These are phyloP conservation scores for Mycena sanguinolenta DNA, from an alignment of 768 basidiomycete species.

Conservation along the genomic window DNA sequence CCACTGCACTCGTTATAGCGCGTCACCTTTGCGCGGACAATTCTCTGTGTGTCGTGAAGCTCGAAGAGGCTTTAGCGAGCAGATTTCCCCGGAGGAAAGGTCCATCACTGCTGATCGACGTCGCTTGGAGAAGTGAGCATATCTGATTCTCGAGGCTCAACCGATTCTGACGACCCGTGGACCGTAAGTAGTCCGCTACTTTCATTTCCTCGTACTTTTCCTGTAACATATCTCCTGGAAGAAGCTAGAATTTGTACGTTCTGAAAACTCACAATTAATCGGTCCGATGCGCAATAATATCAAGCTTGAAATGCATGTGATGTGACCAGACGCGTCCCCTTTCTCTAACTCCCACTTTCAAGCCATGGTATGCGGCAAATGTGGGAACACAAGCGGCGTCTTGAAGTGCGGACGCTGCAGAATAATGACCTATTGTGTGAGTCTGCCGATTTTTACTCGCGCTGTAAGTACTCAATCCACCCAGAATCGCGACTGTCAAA, in stretches of 20 bases:
- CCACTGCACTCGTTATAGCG: conserved; percentile 3
- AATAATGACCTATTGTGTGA: conserved; percentile 13
- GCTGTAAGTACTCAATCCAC: background rate
- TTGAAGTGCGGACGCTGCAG: conserved; percentile 8
- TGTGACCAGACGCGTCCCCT: background rate
- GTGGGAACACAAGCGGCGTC: background rate
- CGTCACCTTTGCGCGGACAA: conserved; percentile 18
- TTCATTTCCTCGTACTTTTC: too few relatives aligned
- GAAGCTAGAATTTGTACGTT: too few relatives aligned
- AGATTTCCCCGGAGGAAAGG: background rate
- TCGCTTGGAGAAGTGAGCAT: too few relatives aligned
- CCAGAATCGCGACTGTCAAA: conserved; percentile 28
- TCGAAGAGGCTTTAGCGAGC: background rate
- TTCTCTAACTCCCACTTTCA: too few relatives aligned
- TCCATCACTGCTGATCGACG: too few relatives aligned
- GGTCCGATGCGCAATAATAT: too few relatives aligned
- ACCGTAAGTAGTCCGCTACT: too few relatives aligned
- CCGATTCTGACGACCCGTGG: too few relatives aligned
- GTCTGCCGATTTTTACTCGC: background rate
- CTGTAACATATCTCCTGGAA: too few relatives aligned
- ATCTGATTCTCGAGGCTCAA: too few relatives aligned
- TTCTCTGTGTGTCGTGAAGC: conserved; percentile 12
- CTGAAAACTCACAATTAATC: too few relatives aligned
- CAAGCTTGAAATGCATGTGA: too few relatives aligned
- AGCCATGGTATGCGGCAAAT: conserved; percentile 14